Evolutionary conservation across 345 rosid species (phyloP).

Genomic region (Pistacia atlantica): DNA sequence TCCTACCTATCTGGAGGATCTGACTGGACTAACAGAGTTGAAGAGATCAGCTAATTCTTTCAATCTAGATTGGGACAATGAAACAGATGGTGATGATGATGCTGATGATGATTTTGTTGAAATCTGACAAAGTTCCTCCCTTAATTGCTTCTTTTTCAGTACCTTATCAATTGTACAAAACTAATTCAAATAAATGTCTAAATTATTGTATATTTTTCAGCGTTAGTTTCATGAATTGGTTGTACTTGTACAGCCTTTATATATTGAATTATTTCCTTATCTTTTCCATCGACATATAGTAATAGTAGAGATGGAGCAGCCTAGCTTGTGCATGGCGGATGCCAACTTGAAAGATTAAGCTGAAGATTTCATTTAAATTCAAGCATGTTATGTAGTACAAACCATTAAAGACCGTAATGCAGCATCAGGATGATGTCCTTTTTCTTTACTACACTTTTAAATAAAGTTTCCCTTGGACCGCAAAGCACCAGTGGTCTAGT

Average conservation of each 20-base stretch:
- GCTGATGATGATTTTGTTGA: conserved; percentile 39
- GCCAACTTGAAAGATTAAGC: neutral
- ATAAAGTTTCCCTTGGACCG: too few relatives aligned
- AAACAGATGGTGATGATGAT: conserved; percentile 26
- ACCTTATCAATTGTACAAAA: conserved; percentile 20
- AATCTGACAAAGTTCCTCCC: conserved; percentile 26
- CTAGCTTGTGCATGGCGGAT: too few relatives aligned
- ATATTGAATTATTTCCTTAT: neutral
- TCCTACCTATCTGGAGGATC: conserved; percentile 93
- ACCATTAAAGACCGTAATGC: too few relatives aligned
- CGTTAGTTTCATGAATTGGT: neutral
- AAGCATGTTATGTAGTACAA: too few relatives aligned
- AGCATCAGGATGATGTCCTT: too few relatives aligned
- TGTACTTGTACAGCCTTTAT: neutral
- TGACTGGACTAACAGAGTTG: conserved; percentile 87
- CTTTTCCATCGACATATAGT: neutral
- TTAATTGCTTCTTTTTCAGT: neutral
- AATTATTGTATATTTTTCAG: neutral
- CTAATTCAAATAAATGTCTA: neutral
- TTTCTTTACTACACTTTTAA: too few relatives aligned
- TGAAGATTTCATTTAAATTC: neutral
- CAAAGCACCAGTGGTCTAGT: conserved; percentile 54
- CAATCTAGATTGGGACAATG: conserved; percentile 73
- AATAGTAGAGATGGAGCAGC: neutral
- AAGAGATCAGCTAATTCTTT: conserved; percentile 70